These are phyloP conservation scores for Thecaphora frezii DNA, from an alignment of 1,284 basidiomycete genomes.

Conservation along the genomic window DNA sequence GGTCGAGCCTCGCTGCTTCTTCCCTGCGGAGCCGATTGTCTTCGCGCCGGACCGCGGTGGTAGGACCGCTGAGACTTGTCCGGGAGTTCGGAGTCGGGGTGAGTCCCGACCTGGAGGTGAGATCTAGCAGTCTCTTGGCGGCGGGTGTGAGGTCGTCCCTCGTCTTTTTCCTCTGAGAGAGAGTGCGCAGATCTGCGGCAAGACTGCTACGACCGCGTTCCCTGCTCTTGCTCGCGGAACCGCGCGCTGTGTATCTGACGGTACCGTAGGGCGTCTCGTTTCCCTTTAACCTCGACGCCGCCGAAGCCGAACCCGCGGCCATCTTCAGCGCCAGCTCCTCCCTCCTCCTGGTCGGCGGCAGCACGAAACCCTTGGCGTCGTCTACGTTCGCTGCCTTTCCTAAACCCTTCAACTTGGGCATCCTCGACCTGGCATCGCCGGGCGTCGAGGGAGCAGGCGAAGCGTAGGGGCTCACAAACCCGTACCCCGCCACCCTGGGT, in stretches of 20 bases:
- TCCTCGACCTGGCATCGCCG: constrained; percentile 5
- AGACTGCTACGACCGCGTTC: neutral
- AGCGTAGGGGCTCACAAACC: constrained; percentile 40
- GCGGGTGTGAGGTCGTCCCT: constrained; percentile 18
- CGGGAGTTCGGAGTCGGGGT: too few relatives aligned
- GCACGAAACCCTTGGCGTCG: constrained; percentile 10
- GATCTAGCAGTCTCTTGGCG: constrained; percentile 18
- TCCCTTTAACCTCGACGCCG: constrained; percentile 1
- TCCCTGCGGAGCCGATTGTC: neutral
- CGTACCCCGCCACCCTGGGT: constrained; percentile 43
- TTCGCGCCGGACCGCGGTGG: too few relatives aligned
- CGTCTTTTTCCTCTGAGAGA: constrained; percentile 2
- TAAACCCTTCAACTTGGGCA: neutral
- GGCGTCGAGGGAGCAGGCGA: constrained; percentile 8
- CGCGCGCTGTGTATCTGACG: constrained; percentile 19
- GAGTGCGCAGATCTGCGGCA: too few relatives aligned
- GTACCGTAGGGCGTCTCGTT: constrained; percentile 15
- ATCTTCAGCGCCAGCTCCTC: constrained; percentile 18
- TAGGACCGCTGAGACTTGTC: too few relatives aligned
- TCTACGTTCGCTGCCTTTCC: too few relatives aligned
- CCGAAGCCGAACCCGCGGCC: neutral
- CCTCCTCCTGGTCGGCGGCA: constrained; percentile 6
- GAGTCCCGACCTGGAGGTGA: constrained; percentile 5
- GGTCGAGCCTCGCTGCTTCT: neutral
- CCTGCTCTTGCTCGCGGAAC: neutral